These are phyloP conservation scores for Posidonia australis DNA, from an alignment of 106 monocot species.

Conservation along the genomic window DNA sequence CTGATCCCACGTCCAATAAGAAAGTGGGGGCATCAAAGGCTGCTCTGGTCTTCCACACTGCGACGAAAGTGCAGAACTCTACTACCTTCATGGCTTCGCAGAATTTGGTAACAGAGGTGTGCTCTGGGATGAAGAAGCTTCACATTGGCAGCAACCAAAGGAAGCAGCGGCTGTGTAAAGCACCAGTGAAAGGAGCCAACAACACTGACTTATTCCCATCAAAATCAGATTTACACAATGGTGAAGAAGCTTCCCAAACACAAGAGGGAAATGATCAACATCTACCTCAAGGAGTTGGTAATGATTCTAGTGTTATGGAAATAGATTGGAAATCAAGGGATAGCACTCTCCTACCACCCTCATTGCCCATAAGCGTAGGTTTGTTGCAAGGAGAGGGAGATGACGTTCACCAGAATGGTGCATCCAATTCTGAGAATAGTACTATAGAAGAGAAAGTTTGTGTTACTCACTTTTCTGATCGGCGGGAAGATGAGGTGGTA, in stretches of 20 bases:
- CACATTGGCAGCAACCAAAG: constrained; percentile 17
- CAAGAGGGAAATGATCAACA: no score
- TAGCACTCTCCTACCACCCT: background rate
- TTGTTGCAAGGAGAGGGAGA: no score
- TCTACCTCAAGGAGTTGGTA: no score
- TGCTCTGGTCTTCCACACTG: no score
- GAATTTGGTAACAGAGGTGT: constrained; percentile 19
- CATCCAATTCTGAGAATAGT: background rate
- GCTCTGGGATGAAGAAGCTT: constrained; percentile 34
- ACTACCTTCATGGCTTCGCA: background rate
- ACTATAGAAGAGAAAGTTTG: background rate
- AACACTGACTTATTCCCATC: background rate
- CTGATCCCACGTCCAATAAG: constrained; percentile 7
- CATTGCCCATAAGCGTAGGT: no score
- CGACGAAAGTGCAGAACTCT: constrained; percentile 17
- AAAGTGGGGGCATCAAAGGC: no score
- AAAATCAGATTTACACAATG: background rate
- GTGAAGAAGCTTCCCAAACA: no score
- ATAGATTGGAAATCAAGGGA: background rate
- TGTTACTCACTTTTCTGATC: no score
- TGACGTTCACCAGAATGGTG: background rate
- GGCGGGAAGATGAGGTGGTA: background rate
- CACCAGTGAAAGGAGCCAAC: background rate
- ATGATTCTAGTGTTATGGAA: background rate
- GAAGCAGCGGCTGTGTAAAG: constrained; percentile 9